Conservation (phyloP, 1,139 yeast genomes). For the Pichia sp. region DNA sequence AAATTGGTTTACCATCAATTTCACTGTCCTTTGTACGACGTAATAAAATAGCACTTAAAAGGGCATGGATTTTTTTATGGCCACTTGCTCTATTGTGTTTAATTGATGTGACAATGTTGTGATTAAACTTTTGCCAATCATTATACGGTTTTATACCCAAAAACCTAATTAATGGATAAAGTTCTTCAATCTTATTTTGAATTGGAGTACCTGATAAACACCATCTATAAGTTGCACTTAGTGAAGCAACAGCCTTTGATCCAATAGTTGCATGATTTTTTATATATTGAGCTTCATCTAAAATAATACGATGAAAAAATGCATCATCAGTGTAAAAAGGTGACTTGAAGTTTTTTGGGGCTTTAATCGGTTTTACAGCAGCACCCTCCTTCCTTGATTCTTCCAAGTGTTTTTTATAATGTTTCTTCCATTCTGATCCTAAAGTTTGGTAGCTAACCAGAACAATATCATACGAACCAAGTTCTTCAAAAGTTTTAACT, state of each 20-base stretch:
- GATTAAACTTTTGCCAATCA: conserved; percentile 49
- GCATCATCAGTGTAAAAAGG: conserved; percentile 60
- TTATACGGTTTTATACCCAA: conserved; percentile 62
- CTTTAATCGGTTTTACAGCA: conserved; percentile 23
- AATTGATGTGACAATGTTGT: conserved; percentile 56
- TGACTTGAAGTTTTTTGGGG: conserved; percentile 43
- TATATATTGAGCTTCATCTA: conserved; percentile 90
- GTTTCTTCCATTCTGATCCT: conserved; percentile 62
- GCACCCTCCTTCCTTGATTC: conserved; percentile 25
- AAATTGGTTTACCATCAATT: conserved; percentile 75
- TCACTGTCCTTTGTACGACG: conserved; percentile 69
- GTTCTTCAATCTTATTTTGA: conserved; percentile 77
- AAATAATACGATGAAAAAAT: conserved; percentile 56
- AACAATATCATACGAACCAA: conserved; percentile 61
- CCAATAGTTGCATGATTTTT: conserved; percentile 66
- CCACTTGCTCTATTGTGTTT: conserved; percentile 34
- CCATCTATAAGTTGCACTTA: conserved; percentile 56
- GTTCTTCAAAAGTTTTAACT: conserved; percentile 38
- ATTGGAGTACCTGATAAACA: conserved; percentile 94
- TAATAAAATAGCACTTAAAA: conserved; percentile 69
- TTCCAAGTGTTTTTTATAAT: conserved; percentile 38
- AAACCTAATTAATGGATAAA: conserved; percentile 71
- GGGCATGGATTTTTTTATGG: conserved; percentile 39
- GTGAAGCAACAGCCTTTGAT: conserved; percentile 57
- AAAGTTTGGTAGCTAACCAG: conserved; percentile 74